Conservation (phyloP, 2,329 filamentous ascomycete genomes). For the Fusarium avenaceum region DNA sequence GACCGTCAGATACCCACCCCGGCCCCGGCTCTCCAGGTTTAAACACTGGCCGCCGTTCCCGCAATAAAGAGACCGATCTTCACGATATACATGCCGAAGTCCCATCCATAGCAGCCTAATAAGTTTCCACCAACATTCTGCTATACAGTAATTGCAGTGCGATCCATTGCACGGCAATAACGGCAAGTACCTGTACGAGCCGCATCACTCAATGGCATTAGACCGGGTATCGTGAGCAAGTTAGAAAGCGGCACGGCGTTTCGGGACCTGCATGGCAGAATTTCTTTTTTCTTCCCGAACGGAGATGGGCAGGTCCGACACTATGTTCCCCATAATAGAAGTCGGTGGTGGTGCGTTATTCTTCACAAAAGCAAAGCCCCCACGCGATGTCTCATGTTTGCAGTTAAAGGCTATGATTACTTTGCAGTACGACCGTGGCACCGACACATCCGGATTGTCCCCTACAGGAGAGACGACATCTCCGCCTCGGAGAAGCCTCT, state of each 20-base stretch:
- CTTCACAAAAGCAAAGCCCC: conserved; percentile 18
- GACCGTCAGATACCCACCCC: conserved; percentile 6
- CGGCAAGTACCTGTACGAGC: conserved; percentile 16
- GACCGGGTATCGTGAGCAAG: conserved; percentile 26
- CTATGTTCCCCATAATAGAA: conserved; percentile 12
- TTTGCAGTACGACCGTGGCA: not conserved
- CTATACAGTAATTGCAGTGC: not conserved
- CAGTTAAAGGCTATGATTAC: conserved; percentile 27
- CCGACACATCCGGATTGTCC: conserved; percentile 39
- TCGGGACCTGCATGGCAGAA: conserved; percentile 39
- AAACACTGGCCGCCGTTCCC: conserved; percentile 34
- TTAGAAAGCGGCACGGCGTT: conserved; percentile 18
- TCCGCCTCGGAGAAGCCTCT: conserved; percentile 28
- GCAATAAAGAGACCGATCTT: conserved; percentile 16
- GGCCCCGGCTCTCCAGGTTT: conserved; percentile 23
- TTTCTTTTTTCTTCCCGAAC: conserved; percentile 25
- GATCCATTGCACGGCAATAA: conserved; percentile 16
- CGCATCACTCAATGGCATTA: not conserved
- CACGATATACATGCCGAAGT: conserved; percentile 11
- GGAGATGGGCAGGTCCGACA: conserved; percentile 17
- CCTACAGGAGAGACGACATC: conserved; percentile 22
- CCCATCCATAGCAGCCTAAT: conserved; percentile 13
- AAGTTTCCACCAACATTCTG: conserved; percentile 2
- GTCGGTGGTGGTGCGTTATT: conserved; percentile 22
- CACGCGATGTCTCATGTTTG: conserved; percentile 33